Conservation (phyloP, 306 rosid genomes). For the Purshia tridentata region DNA sequence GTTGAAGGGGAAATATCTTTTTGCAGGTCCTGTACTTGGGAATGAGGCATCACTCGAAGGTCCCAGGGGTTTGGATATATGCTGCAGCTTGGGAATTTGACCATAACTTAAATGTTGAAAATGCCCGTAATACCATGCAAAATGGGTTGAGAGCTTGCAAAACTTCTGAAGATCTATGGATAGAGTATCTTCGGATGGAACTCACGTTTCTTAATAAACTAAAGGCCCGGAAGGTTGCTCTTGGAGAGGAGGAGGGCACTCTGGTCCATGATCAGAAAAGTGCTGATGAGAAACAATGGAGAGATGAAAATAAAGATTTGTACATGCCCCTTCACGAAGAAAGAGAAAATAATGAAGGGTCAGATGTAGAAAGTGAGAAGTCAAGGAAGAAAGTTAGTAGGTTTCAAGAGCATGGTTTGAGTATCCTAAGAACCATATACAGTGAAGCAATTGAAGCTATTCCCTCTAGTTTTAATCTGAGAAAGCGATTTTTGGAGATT, state of each 20-base stretch:
- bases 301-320: constrained; percentile 69
- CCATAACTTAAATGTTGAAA: constrained; percentile 65
- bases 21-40: constrained; percentile 48
- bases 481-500: constrained; percentile 73
- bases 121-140: constrained; percentile 90
- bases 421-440: constrained; percentile 57
- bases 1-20: constrained; percentile 1
- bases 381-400: constrained; percentile 36
- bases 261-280: constrained; percentile 38
- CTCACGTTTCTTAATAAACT: constrained; percentile 81
- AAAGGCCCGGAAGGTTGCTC: constrained; percentile 89
- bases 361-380: constrained; percentile 34
- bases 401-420: constrained; percentile 61
- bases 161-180: constrained; percentile 83
- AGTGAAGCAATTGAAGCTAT: constrained; percentile 65
- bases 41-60: constrained; percentile 84
- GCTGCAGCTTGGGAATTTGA: constrained; percentile 99
- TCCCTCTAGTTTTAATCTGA: constrained; percentile 68
- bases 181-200: constrained; percentile 94
- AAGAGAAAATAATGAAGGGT: constrained; percentile 32
- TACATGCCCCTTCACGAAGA: constrained; percentile 62
- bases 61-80: constrained; percentile 87
- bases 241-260: constrained; percentile 81
- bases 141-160: constrained; percentile 81
- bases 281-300: constrained; percentile 70